These are phyloP conservation scores for Peniophora sp. DNA, from an alignment of 1,284 basidiomycete genomes.

Conservation along the genomic window DNA sequence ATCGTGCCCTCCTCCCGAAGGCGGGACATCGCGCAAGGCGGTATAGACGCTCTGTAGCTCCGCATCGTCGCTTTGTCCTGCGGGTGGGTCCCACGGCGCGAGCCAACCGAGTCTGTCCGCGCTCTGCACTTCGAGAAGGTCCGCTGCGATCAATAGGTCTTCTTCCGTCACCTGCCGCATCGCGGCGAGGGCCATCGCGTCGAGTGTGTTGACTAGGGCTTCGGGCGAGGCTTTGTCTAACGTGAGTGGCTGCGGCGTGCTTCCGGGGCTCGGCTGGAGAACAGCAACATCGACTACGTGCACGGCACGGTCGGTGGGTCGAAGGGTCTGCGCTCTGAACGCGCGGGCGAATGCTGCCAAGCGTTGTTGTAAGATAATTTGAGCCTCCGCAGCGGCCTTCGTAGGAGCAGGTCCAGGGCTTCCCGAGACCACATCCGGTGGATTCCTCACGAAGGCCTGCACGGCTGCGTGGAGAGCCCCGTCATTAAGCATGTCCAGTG, in stretches of 20 bases:
- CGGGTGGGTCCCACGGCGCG: conserved; percentile 39
- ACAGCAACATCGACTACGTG: conserved; percentile 20
- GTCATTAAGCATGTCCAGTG: conserved; percentile 71
- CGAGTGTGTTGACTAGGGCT: conserved; percentile 63
- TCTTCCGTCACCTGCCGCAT: conserved; percentile 70
- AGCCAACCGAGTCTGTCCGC: conserved; percentile 76
- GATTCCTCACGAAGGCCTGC: conserved; percentile 46
- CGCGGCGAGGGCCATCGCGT: conserved; percentile 65
- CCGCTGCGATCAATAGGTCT: conserved; percentile 67
- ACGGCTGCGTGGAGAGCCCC: conserved; percentile 49
- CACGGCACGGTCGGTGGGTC: conserved; percentile 36
- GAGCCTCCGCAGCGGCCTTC: conserved; percentile 35
- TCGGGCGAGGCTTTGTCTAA: conserved; percentile 60
- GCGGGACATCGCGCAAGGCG: conserved; percentile 61
- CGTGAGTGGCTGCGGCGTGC: conserved; percentile 52
- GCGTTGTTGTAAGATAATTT: conserved; percentile 36
- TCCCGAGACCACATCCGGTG: conserved; percentile 28
- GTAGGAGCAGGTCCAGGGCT: conserved; percentile 16
- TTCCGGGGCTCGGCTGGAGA: conserved; percentile 21
- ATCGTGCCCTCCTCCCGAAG: conserved; percentile 54
- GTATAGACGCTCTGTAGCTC: conserved; percentile 73
- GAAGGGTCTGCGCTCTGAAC: conserved; percentile 53
- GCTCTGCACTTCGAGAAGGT: conserved; percentile 72
- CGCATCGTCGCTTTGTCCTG: conserved; percentile 44
- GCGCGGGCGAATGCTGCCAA: conserved; percentile 32